Conservation (phyloP, 2,329 filamentous ascomycete genomes). For the Xylaria sp. region DNA sequence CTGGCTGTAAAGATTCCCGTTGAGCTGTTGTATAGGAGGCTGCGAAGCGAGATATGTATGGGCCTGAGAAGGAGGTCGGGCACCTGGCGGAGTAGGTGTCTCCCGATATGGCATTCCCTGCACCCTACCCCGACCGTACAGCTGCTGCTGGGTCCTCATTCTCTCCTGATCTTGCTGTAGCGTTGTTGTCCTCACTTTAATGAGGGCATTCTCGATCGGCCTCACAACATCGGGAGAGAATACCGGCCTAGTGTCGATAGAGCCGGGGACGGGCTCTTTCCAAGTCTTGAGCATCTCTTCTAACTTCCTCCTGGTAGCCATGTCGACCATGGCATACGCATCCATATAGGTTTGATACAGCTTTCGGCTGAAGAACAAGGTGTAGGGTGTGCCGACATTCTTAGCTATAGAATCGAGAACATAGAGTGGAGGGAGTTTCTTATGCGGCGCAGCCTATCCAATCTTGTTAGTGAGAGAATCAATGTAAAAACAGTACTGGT, state of each 20-base stretch:
- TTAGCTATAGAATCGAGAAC: constrained; percentile 98
- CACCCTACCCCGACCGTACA: constrained; percentile 57
- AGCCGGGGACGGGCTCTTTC: constrained; percentile 95
- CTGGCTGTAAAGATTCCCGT: constrained; percentile 39
- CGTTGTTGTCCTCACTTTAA: constrained; percentile 73
- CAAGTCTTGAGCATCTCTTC: constrained; percentile 98
- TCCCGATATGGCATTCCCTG: constrained; percentile 67
- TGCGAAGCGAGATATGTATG: constrained; percentile 42
- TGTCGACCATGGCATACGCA: constrained; percentile 88
- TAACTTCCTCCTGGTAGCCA: constrained; percentile 82
- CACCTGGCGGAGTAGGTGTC: constrained; percentile 74
- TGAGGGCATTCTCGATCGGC: constrained; percentile 91
- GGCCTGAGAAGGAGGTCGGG: constrained; percentile 44
- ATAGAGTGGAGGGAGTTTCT: constrained; percentile 94
- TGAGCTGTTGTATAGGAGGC: constrained; percentile 47
- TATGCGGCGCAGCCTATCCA: constrained; percentile 77
- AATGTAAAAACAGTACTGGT: constrained; percentile 8
- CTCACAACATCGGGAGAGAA: constrained; percentile 86
- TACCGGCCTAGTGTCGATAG: constrained; percentile 88
- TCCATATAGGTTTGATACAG: constrained; percentile 97
- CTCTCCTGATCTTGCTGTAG: constrained; percentile 64
- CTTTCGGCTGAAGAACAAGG: constrained; percentile 88
- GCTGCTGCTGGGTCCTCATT: constrained; percentile 60
- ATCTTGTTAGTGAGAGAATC: constrained; percentile 46
- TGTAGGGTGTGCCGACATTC: constrained; percentile 97